Evolutionary conservation across 768 basidiomycete genomes (phyloP), one percentile per base, ranked within the genome.

Genomic region (button mushroom (Agaricus bisporus)): DNA sequence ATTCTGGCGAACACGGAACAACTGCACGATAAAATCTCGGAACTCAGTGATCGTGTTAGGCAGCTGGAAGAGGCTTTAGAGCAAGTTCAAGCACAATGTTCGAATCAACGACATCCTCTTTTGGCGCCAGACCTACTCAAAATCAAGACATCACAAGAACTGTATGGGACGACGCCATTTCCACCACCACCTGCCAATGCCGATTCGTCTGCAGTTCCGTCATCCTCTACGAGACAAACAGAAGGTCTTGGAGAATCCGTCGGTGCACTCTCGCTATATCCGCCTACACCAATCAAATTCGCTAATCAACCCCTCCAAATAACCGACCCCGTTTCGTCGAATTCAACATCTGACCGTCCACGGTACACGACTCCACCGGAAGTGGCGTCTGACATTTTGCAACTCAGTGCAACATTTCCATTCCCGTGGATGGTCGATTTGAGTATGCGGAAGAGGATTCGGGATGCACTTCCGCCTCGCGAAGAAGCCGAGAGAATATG

Each of bases 1-100:
- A 85, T 85, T 58, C 78, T 85, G 35, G 83, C 83, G 12, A 82
- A 83, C 59, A 83, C 83, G 7, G 82, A 82, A 56, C 80, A 83
- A 60, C 67, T 85, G 37, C 84, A 85, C 58, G 78, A 79, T 32
- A 83, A 82, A 66, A 83, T 84, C 4, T 71, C 73, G 11, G 73
- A 80, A 59, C 73, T 86, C 49, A 76, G 80, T 57, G 79, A 82
- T 60, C 81, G 84, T 42, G 81, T 86, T 28, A 74, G 81, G 44
- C 77, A 81, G 55, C 73, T 86, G 11, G 84, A 86, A 62, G 81
- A 83, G 26, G 82, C 80, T 0, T 68, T 86, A 18, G 73, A 73
- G 55, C 48, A 60, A 0, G 61, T 80, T 20, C 79, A 81, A 59
- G 47, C 71, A 11, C 67, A 69, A 36, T 64, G 61, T 46, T 66